Base-by-base conservation (phyloP, 2,329 filamentous ascomycete species). In the Talaromyces verruculosus region DNA sequence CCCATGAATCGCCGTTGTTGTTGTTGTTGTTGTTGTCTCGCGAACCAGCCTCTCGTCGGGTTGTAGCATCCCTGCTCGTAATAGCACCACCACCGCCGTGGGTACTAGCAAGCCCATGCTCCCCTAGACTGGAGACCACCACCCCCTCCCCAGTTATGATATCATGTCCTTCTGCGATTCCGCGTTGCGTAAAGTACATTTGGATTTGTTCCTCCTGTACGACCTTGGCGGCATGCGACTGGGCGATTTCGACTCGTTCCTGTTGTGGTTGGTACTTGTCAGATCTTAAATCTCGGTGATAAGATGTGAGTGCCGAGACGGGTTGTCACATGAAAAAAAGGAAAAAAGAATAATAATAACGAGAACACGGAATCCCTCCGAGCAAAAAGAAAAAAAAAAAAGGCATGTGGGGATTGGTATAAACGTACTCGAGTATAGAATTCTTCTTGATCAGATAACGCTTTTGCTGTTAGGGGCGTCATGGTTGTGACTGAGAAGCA, bases 131-230 rank as follows among this genome's bases (percentile, higher is more conserved):
- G 25, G 25, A 7, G 28, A 37, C 30, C n/a, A 33, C 5, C 8
- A 22, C 10, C 10, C n/a, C n/a, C 19, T 59, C 22, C 37, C 35
- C 45, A 6, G 28, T n/a, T 15, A 35, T 28, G n/a, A 61, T 25
- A 35, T 49, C 61, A 43, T 61, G 4, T 1, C 60, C 57, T 11
- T 60, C 28, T 22, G 10, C 2, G 30, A 33, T 28, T 6, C 63
- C 63, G 19, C 68, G 53, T 19, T 68, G 64, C 6, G 68, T 63
- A 59, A 65, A 64, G 55, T 66, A 64, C 19, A 51, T 49, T 30
- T 71, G 70, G 17, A 65, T 68, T 53, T 64, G 68, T 58, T 74
- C 72, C 15, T 72, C 41, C 11, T 63, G 39, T 41, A 66, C 19
- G 22, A 66, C 65, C 6, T 43, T 58, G 28, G 59, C 59, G 17